phyloP scores from a whole-genome alignment of 2,329 filamentous ascomycete species.

The Aspergillus alliaceus region DNA sequence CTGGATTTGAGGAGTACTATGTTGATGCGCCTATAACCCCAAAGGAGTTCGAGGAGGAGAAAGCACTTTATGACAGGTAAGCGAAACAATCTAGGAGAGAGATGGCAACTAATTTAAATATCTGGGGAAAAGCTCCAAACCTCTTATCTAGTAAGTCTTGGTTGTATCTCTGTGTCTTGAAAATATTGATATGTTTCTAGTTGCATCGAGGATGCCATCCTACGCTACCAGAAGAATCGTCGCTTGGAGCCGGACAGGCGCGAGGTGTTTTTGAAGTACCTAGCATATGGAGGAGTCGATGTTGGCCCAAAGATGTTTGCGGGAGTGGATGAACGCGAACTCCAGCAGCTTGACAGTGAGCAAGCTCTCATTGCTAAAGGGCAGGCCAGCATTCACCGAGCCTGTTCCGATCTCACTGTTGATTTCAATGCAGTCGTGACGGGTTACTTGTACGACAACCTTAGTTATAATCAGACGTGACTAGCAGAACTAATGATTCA shows the following conservation, averaged over 20 bases:
- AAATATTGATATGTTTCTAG: constrained; percentile 41
- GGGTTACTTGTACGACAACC: constrained; percentile 68
- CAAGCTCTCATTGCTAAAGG: constrained; percentile 66
- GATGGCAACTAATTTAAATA: constrained; percentile 1
- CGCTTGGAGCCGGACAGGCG: constrained; percentile 66
- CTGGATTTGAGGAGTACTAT: constrained; percentile 78
- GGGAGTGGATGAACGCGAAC: constrained; percentile 61
- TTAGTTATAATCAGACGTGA: background rate
- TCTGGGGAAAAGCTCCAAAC: constrained; percentile 31
- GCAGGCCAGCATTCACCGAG: constrained; percentile 40
- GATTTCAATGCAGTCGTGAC: constrained; percentile 78
- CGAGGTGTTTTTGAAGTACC: constrained; percentile 73
- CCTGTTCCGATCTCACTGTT: constrained; percentile 69
- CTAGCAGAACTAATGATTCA: constrained; percentile 4
- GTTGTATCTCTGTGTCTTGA: too few species aligned
- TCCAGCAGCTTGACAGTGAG: constrained; percentile 62
- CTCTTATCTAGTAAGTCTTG: constrained; percentile 58
- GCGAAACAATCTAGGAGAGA: constrained; percentile 27
- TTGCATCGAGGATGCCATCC: constrained; percentile 81
- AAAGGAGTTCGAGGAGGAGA: constrained; percentile 65
- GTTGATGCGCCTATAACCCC: constrained; percentile 77
- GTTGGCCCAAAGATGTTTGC: constrained; percentile 61
- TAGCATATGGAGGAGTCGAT: constrained; percentile 80
- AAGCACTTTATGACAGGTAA: constrained; percentile 66
- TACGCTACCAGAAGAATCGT: constrained; percentile 74